These are phyloP conservation scores for Nemophila menziesii DNA, from an alignment of 257 asterid species.

Conservation along the genomic window DNA sequence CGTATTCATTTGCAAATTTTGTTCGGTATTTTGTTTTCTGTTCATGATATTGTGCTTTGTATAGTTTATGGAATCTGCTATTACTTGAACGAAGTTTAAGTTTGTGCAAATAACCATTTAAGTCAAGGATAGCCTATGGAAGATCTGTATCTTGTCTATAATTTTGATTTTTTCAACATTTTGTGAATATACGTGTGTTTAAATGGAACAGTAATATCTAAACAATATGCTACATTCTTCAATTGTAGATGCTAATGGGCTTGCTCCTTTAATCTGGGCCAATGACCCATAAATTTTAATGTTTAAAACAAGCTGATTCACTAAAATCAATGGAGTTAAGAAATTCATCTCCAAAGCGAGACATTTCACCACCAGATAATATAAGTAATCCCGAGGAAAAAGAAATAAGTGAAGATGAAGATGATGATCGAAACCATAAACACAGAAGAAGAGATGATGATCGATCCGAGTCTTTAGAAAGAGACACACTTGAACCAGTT, in stretches of 20 bases:
- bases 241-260: conserved; percentile 11
- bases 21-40: not conserved
- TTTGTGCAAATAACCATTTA: too few relatives aligned
- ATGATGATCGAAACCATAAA: conserved; percentile 97
- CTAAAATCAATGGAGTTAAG: conserved; percentile 50
- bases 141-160: not conserved
- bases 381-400: conserved; percentile 73
- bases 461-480: conserved; percentile 56
- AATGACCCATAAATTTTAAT: conserved; percentile 9
- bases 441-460: conserved; percentile 74
- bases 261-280: conserved; percentile 5
- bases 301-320: conserved; percentile 3
- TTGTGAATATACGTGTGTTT: not conserved
- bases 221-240: conserved; percentile 1
- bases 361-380: conserved; percentile 51
- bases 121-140: too few relatives aligned
- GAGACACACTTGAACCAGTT: conserved; percentile 51
- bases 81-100: not conserved
- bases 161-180: not conserved
- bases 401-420: conserved; percentile 89
- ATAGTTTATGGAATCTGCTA: too few relatives aligned
- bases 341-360: conserved; percentile 56
- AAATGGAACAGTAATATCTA: not conserved
- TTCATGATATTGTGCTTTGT: too few relatives aligned
- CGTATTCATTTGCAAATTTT: too few relatives aligned